These are phyloP conservation scores for Sarocladium strictum DNA, from an alignment of 2,329 filamentous ascomycete genomes.

Conservation along the genomic window DNA sequence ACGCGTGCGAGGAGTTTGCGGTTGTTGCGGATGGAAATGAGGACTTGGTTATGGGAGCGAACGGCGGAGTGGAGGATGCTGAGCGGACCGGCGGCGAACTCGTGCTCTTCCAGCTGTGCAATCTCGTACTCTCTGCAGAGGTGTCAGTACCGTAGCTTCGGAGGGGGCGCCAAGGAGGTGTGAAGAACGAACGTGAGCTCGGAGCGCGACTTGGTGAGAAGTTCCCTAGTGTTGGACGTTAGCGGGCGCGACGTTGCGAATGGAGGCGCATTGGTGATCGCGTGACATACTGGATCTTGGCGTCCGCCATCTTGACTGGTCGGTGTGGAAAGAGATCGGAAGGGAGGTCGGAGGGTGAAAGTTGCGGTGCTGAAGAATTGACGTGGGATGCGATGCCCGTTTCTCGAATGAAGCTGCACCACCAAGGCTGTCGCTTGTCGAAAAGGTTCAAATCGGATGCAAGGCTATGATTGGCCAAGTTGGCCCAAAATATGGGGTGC, in stretches of 20 bases:
- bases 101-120: slow-evolving; percentile 58
- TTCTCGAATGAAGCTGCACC: slow-evolving; percentile 5
- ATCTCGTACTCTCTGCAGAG: slow-evolving; percentile 80
- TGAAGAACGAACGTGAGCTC: slow-evolving; percentile 79
- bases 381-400: slow-evolving; percentile 5
- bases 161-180: slow-evolving; percentile 11
- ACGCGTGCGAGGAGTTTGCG: slow-evolving; percentile 94
- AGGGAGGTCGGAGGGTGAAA: slow-evolving; percentile 7
- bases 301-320: slow-evolving; percentile 50
- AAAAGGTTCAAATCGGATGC: slow-evolving; percentile 11
- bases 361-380: slow-evolving; percentile 26
- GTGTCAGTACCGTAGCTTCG: slow-evolving; percentile 12
- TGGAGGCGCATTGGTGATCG: not conserved
- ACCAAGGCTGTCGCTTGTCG: not conserved
- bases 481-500: not conserved
- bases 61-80: slow-evolving; percentile 97
- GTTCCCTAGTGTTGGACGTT: slow-evolving; percentile 55
- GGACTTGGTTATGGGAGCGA: slow-evolving; percentile 87
- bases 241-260: slow-evolving; percentile 15
- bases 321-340: not conserved
- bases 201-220: slow-evolving; percentile 79
- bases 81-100: slow-evolving; percentile 51
- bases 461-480: slow-evolving; percentile 21
- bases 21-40: slow-evolving; percentile 97
- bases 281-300: slow-evolving; percentile 63